Evolutionary conservation across 129 eudicot genomes (phyloP).

Genomic region (Smallanthus sonchifolius): DNA sequence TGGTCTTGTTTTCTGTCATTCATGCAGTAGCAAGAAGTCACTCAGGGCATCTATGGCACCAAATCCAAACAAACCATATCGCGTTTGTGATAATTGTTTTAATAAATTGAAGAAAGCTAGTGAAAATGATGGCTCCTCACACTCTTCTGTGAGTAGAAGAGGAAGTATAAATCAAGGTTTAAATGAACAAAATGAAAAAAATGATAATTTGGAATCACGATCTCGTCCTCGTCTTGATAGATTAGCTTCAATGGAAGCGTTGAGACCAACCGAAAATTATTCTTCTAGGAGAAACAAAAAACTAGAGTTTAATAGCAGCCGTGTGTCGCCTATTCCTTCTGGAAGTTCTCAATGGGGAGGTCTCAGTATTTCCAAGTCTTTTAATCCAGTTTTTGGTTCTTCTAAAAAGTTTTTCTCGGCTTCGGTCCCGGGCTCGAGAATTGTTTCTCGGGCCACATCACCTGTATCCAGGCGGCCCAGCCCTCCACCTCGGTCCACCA

Average conservation of each 20-base stretch:
- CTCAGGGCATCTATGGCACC: slow-evolving; percentile 91
- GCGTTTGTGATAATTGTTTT: slow-evolving; percentile 92
- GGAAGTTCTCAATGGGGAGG: slow-evolving; percentile 49
- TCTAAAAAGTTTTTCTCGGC: slow-evolving; percentile 44
- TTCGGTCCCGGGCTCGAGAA: slow-evolving; percentile 68
- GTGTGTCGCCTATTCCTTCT: slow-evolving; percentile 36
- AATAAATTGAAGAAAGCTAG: slow-evolving; percentile 55
- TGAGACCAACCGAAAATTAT: slow-evolving; percentile 48
- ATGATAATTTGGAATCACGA: slow-evolving; percentile 36
- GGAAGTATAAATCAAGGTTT: slow-evolving; percentile 35
- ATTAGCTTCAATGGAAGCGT: slow-evolving; percentile 54
- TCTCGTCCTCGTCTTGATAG: slow-evolving; percentile 55
- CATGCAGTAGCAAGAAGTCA: slow-evolving; percentile 82
- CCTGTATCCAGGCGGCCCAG: slow-evolving; percentile 53
- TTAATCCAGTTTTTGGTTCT: slow-evolving; percentile 42
- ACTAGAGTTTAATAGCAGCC: slow-evolving; percentile 42
- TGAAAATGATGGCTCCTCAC: slow-evolving; percentile 37
- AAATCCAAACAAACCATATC: slow-evolving; percentile 73
- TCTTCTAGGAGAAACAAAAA: slow-evolving; percentile 33
- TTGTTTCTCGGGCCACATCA: slow-evolving; percentile 67
- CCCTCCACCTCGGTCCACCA: slow-evolving; percentile 40
- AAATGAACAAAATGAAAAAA: slow-evolving; percentile 49
- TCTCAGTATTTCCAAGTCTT: slow-evolving; percentile 37
- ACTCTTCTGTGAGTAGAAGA: slow-evolving; percentile 45
- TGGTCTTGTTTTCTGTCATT: slow-evolving; percentile 88